phyloP scores from a whole-genome alignment of 73 alveolate species.

The Stentor roeselii region DNA sequence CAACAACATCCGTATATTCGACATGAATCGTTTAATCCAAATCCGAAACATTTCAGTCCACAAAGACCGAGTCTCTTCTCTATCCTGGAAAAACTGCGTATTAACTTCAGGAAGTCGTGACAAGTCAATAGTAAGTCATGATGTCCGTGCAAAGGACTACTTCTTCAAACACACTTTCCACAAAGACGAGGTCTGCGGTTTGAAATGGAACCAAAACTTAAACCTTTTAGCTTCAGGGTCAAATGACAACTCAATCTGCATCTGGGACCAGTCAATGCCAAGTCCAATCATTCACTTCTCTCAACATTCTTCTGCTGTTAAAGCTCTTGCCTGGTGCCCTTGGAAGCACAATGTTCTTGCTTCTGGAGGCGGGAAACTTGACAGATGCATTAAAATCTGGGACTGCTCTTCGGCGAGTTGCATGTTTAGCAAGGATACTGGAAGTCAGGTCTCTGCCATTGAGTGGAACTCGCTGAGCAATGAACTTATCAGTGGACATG shows the following conservation, averaged over 20 bases:
- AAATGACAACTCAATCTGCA: slow-evolving; percentile 74
- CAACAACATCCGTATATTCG: slow-evolving; percentile 71
- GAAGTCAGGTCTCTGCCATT: slow-evolving; percentile 78
- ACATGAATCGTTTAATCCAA: slow-evolving; percentile 54
- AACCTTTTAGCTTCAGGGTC: slow-evolving; percentile 79
- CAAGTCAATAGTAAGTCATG: slow-evolving; percentile 65
- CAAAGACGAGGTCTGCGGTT: slow-evolving; percentile 63
- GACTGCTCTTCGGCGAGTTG: slow-evolving; percentile 48
- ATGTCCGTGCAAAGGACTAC: slow-evolving; percentile 64
- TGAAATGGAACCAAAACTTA: slow-evolving; percentile 70
- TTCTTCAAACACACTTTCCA: slow-evolving; percentile 68
- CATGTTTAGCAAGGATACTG: slow-evolving; percentile 41
- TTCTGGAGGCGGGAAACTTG: slow-evolving; percentile 92
- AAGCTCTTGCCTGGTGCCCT: slow-evolving; percentile 92
- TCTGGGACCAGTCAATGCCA: slow-evolving; percentile 73
- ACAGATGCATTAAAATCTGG: slow-evolving; percentile 72
- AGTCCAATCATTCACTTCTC: slow-evolving; percentile 53
- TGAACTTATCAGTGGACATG: slow-evolving; percentile 81
- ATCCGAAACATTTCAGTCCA: slow-evolving; percentile 64
- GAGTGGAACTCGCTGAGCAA: slow-evolving; percentile 77
- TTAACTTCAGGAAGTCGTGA: slow-evolving; percentile 77
- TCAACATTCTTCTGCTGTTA: slow-evolving; percentile 86
- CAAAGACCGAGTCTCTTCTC: slow-evolving; percentile 66
- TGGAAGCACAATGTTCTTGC: slow-evolving; percentile 77
- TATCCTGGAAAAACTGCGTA: slow-evolving; percentile 78